Evolutionary conservation across 2,329 filamentous ascomycete species (phyloP), one percentile per base, ranked within the genome.

Genomic region (Corniculantispora saksenae): DNA sequence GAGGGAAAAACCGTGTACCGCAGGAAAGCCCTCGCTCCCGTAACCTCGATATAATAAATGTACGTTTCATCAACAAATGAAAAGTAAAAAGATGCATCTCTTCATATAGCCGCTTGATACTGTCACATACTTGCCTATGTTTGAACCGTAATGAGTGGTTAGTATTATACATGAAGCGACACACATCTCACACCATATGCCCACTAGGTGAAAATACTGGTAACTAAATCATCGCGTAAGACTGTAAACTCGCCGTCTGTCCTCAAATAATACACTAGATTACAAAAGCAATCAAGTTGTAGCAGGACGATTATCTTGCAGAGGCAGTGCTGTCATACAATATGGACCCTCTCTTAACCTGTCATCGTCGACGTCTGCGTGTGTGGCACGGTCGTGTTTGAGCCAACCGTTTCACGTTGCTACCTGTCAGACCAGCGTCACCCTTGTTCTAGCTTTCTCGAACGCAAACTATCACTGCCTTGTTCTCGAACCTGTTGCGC

Each of bases 371-470:
- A 23, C 29, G 47, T 23, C 40, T 27, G 29, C 12, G 21, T 51
- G 23, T 23, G 58, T 61, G 59, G 59, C 23, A 48, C 19, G 29
- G 27, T 38, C 61, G 21, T 56, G 61, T 63, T 63, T 63, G 61
- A 56, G 61, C 61, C 61, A 63, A 51, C 21, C 61, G 61, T 63
- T 63, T 63, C 61, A 63, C 43, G 27, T 45, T 63, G 61, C 51
- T 50, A 56, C 53, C 61, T 48, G 61, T 63, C 50, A 48, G 60
- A 63, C 50, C 50, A 63, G 51, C 50, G 40, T 63, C 40, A 32
- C 60, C 60, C 40, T 10, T 40, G 38, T 3, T 29, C 51, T 43
- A 17, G 43, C 38, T 40, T 12, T n/a, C 21, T 23, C 12, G 25
- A 25, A 9, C 29, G 43, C 29, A 63, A 56, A 56, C 51, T 13